Conservation (phyloP, 2,329 filamentous ascomycete genomes). For the Colletotrichum sojae region DNA sequence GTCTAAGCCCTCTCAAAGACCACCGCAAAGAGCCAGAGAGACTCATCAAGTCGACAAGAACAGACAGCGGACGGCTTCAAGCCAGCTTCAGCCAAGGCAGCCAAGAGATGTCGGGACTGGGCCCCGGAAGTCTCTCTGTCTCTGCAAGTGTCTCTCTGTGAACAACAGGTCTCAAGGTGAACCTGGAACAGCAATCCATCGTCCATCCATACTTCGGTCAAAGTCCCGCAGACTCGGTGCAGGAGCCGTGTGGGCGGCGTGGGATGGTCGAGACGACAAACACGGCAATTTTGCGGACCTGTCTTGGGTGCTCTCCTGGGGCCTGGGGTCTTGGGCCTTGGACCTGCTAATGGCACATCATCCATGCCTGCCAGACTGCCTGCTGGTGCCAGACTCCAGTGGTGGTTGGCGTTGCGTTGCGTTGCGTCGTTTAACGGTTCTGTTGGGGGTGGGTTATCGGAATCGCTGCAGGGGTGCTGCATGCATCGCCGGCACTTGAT, state of each 20-base stretch:
- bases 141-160: not conserved
- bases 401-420: slow-evolving; percentile 1
- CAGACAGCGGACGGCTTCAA: slow-evolving; percentile 11
- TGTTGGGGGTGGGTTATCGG: slow-evolving; percentile 12
- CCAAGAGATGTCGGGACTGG: slow-evolving; percentile 32
- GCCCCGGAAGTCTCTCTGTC: slow-evolving; percentile 24
- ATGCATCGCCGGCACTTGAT: slow-evolving; percentile 23
- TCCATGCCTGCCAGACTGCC: slow-evolving; percentile 3
- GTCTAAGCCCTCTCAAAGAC: too few relatives aligned
- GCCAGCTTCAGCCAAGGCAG: slow-evolving; percentile 37
- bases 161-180: slow-evolving; percentile 13
- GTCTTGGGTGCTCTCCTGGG: not conserved
- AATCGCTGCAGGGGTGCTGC: slow-evolving; percentile 6
- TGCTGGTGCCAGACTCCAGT: not conserved
- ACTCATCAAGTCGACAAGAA: slow-evolving; percentile 1
- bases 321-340: not conserved
- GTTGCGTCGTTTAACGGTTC: slow-evolving; percentile 14
- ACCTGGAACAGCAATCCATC: slow-evolving; percentile 30
- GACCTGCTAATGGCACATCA: slow-evolving; percentile 9
- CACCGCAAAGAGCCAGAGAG: not conserved
- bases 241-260: slow-evolving; percentile 36
- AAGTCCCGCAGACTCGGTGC: slow-evolving; percentile 38
- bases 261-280: slow-evolving; percentile 29
- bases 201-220: slow-evolving; percentile 32
- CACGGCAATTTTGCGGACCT: slow-evolving; percentile 39